Evolutionary conservation across 495 filamentous ascomycete species (phyloP).

Genomic region (Cercophora scortea): DNA sequence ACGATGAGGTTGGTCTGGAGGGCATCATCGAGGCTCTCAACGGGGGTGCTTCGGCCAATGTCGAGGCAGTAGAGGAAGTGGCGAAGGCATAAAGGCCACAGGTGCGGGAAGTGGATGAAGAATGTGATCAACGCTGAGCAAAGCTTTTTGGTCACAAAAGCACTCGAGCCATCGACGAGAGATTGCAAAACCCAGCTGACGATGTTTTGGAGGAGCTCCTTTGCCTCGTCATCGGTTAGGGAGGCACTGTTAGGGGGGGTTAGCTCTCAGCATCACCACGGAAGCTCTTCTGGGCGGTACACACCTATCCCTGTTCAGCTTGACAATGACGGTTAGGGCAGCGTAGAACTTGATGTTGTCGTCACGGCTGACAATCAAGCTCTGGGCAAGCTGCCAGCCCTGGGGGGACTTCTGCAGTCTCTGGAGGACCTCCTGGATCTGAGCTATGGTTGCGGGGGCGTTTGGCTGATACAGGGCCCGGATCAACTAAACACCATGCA

Average conservation of each 20-base stretch:
- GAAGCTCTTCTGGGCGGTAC: too few relatives aligned
- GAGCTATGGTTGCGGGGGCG: slow-evolving; percentile 48
- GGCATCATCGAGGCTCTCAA: slow-evolving; percentile 42
- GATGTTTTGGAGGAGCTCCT: slow-evolving; percentile 60
- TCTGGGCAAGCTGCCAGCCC: slow-evolving; percentile 80
- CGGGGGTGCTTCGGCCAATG: slow-evolving; percentile 37
- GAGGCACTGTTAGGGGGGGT: slow-evolving; percentile 38
- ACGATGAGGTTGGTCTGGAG: slow-evolving; percentile 47
- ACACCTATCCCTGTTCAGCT: slow-evolving; percentile 78
- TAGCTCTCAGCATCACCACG: too few relatives aligned
- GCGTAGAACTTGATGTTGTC: slow-evolving; percentile 82
- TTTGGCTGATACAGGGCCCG: slow-evolving; percentile 65
- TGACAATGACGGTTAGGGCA: slow-evolving; percentile 88
- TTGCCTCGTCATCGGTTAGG: slow-evolving; percentile 52
- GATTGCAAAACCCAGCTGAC: slow-evolving; percentile 58
- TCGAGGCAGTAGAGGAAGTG: slow-evolving; percentile 60
- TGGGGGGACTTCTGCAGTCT: slow-evolving; percentile 64
- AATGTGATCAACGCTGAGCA: slow-evolving; percentile 74
- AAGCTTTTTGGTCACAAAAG: slow-evolving; percentile 72
- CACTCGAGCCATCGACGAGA: slow-evolving; percentile 48
- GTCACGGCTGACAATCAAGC: slow-evolving; percentile 54
- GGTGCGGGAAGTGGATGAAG: slow-evolving; percentile 61
- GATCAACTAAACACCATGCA: slow-evolving; percentile 40
- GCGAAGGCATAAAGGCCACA: slow-evolving; percentile 61
- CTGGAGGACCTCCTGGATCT: slow-evolving; percentile 71